These are phyloP conservation scores for Trapa bicornis DNA, from an alignment of 345 rosid genomes.

Conservation along the genomic window DNA sequence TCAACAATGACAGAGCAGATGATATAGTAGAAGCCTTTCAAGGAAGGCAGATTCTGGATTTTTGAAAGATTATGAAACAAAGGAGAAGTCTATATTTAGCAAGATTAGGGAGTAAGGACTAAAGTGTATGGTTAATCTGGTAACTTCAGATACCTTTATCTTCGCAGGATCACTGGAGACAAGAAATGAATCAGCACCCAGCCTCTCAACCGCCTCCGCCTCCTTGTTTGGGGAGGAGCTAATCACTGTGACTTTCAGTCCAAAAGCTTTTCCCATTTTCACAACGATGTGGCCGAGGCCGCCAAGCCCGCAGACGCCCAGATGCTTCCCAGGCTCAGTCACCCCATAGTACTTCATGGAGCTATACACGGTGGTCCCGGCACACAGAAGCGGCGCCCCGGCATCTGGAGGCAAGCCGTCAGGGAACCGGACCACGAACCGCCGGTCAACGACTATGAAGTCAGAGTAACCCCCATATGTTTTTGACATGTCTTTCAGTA, in stretches of 20 bases:
- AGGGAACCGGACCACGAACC: constrained; percentile 50
- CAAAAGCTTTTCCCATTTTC: constrained; percentile 76
- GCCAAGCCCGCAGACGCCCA: constrained; percentile 83
- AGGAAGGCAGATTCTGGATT: not conserved
- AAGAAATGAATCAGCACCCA: constrained; percentile 55
- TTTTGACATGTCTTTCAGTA: constrained; percentile 39
- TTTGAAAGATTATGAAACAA: not conserved
- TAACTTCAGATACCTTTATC: constrained; percentile 36
- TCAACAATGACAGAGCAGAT: constrained; percentile 1
- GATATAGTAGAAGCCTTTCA: too few species aligned
- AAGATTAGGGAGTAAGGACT: too few species aligned
- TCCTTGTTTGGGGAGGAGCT: constrained; percentile 52
- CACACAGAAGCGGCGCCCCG: constrained; percentile 72
- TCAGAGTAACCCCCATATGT: constrained; percentile 72
- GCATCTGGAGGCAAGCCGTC: constrained; percentile 53
- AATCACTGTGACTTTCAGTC: constrained; percentile 78
- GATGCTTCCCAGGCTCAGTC: constrained; percentile 69
- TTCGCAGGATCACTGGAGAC: constrained; percentile 42
- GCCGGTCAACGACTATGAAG: constrained; percentile 56
- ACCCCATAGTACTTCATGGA: constrained; percentile 86
- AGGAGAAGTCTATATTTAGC: not conserved
- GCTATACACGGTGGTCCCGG: constrained; percentile 81
- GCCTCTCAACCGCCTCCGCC: constrained; percentile 35
- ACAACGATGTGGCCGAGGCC: constrained; percentile 92
- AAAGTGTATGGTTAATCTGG: too few species aligned